These are phyloP conservation scores for Pyrenochaeta sp. DNA, from an alignment of 2,329 filamentous ascomycete genomes.

Conservation along the genomic window DNA sequence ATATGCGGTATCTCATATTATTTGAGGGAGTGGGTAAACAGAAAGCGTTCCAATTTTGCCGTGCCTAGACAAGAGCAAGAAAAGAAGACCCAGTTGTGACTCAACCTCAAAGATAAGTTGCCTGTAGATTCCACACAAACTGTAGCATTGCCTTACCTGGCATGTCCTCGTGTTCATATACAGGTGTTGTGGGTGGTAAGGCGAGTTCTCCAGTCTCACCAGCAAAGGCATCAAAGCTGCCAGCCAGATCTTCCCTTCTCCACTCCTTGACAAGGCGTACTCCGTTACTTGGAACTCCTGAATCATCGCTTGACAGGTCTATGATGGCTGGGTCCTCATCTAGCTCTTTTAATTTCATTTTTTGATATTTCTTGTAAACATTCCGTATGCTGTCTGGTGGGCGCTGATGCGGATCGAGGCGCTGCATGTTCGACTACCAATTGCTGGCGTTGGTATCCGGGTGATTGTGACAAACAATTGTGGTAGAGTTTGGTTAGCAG, in stretches of 20 bases:
- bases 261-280: conserved; percentile 35
- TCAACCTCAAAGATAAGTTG: no score
- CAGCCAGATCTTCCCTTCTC: conserved; percentile 26
- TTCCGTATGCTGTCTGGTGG: conserved; percentile 75
- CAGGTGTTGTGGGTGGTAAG: conserved; percentile 22
- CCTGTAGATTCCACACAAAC: no score
- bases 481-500: neutral
- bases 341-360: conserved; percentile 61
- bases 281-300: conserved; percentile 29
- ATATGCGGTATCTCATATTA: neutral
- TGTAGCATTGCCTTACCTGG: conserved; percentile 65
- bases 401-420: conserved; percentile 77
- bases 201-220: conserved; percentile 13
- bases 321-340: conserved; percentile 58
- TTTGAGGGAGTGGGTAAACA: neutral
- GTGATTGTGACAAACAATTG: neutral
- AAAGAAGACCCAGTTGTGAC: no score
- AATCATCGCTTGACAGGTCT: conserved; percentile 45
- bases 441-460: neutral
- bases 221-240: conserved; percentile 36
- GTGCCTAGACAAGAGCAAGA: neutral
- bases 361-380: conserved; percentile 79
- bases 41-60: conserved; percentile 13
- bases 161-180: conserved; percentile 72
- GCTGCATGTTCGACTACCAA: conserved; percentile 20